Percentiles rank a stretch among this genome's conserved stretches.
phyloP scores from a whole-genome alignment of 2,329 filamentous ascomycete genomes.

The Sclerotiophoma versabilis region DNA sequence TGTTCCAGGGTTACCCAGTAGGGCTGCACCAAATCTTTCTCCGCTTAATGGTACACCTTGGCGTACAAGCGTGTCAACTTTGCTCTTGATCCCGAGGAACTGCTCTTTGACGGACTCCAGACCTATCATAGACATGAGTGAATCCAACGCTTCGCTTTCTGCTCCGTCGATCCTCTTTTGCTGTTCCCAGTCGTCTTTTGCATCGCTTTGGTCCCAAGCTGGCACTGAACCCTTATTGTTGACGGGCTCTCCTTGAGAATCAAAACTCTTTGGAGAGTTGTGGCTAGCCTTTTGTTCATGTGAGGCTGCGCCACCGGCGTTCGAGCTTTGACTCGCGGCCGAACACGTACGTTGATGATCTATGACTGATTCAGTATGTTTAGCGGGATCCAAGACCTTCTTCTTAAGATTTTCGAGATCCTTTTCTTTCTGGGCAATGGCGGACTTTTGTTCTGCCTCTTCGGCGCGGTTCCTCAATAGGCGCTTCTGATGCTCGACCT shows the following conservation, averaged over 20 bases:
- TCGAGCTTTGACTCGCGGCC: not conserved
- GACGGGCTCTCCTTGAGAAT: not conserved
- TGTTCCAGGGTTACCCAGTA: constrained; percentile 79
- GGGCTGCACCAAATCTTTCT: constrained; percentile 67
- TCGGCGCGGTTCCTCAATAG: constrained; percentile 54
- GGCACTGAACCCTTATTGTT: not conserved
- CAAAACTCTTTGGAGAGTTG: not conserved
- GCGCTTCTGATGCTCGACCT: constrained; percentile 59
- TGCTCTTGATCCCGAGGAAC: constrained; percentile 68
- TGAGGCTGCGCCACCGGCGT: not conserved
- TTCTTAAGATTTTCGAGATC: constrained; percentile 55
- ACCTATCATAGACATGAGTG: constrained; percentile 70
- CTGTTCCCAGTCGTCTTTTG: constrained; percentile 65
- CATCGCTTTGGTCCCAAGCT: constrained; percentile 32
- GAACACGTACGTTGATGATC: too few relatives aligned
- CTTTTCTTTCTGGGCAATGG: constrained; percentile 55
- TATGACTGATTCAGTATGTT: not conserved
- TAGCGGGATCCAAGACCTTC: constrained; percentile 4
- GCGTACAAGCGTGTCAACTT: constrained; percentile 65
- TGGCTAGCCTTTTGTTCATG: not conserved
- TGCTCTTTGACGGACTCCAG: constrained; percentile 72
- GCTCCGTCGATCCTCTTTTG: constrained; percentile 64
- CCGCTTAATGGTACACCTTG: constrained; percentile 63
- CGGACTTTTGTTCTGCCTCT: constrained; percentile 53
- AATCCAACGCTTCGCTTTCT: constrained; percentile 63